A percentile compares a stretch with the other conserved stretches of the same genome.
These are phyloP conservation scores for Aspergillus pseudoviridinutans DNA, from an alignment of 2,329 filamentous ascomycete species.

Conservation along the genomic window DNA sequence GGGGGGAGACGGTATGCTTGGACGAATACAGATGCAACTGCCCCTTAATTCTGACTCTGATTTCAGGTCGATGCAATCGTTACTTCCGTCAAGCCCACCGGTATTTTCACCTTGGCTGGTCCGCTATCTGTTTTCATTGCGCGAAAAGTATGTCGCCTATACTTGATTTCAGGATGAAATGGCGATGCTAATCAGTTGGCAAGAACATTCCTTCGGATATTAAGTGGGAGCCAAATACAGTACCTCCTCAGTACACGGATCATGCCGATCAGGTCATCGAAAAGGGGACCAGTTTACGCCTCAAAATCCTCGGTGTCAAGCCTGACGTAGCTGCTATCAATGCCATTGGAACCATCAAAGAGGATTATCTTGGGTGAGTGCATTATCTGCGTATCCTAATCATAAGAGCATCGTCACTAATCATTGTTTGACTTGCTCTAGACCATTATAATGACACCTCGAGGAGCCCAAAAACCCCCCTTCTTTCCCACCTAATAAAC, in stretches of 20 bases:
- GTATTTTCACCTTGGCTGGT: slow-evolving; percentile 61
- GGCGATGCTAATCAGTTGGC: slow-evolving; percentile 11
- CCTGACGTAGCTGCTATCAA: slow-evolving; percentile 94
- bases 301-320: slow-evolving; percentile 91
- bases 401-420: slow-evolving; percentile 9
- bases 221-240: slow-evolving; percentile 92
- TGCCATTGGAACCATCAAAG: slow-evolving; percentile 96
- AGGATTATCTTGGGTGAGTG: slow-evolving; percentile 51
- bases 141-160: slow-evolving; percentile 62
- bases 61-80: slow-evolving; percentile 87
- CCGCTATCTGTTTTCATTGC: slow-evolving; percentile 49
- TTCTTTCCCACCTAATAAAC: slow-evolving; percentile 13
- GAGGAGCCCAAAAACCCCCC: slow-evolving; percentile 20
- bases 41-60: slow-evolving; percentile 24
- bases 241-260: slow-evolving; percentile 94
- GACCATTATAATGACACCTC: slow-evolving; percentile 28
- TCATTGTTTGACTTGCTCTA: slow-evolving; percentile 6
- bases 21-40: slow-evolving; percentile 2
- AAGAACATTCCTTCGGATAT: slow-evolving; percentile 76
- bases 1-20: slow-evolving; percentile 83
- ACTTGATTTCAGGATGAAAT: not conserved
- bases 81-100: slow-evolving; percentile 82
- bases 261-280: slow-evolving; percentile 92
- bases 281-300: slow-evolving; percentile 84
- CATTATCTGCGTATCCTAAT: not conserved